Percentiles rank a stretch among this genome's conserved stretches.
These are phyloP conservation scores for Cyberlindnera meyerae DNA, from an alignment of 805 yeast genomes.

Conservation along the genomic window DNA sequence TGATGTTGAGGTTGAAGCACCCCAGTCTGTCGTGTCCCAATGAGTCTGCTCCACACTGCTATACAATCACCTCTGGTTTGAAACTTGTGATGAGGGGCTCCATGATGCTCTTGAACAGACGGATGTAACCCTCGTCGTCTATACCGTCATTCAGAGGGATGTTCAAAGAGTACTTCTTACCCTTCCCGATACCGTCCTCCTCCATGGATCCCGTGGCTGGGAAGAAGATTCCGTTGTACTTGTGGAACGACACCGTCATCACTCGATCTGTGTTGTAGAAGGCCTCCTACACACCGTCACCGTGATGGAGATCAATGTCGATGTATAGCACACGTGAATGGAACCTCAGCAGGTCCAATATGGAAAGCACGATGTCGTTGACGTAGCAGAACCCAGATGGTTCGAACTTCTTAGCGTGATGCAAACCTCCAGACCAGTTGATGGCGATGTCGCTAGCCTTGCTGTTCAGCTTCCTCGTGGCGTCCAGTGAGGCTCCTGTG, in stretches of 20 bases:
- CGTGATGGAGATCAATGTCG: constrained; percentile 94
- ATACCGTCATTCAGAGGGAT: constrained; percentile 94
- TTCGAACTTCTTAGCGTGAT: constrained; percentile 92
- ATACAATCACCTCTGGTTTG: constrained; percentile 90
- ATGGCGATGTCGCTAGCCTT: constrained; percentile 92
- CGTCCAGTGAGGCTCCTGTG: constrained; percentile 93
- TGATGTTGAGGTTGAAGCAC: constrained; percentile 85
- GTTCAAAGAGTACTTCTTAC: constrained; percentile 82
- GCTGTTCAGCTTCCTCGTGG: constrained; percentile 76
- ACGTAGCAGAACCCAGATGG: constrained; percentile 95
- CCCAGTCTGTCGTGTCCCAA: constrained; percentile 91
- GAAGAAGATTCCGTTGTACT: constrained; percentile 88
- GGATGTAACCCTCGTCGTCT: constrained; percentile 80
- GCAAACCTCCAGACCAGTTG: constrained; percentile 95
- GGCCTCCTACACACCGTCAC: constrained; percentile 98
- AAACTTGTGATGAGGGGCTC: constrained; percentile 87
- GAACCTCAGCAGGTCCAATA: constrained; percentile 75
- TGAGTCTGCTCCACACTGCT: constrained; percentile 97
- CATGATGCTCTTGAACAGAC: constrained; percentile 77
- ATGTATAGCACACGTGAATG: constrained; percentile 92
- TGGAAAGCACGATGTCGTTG: constrained; percentile 89
- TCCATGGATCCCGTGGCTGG: constrained; percentile 96
- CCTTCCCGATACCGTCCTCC: constrained; percentile 85
- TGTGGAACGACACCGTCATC: constrained; percentile 95
- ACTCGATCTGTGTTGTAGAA: constrained; percentile 92